Evolutionary conservation across 225 moss, liverwort and hornwort genomes (phyloP).

Genomic region (Polytrichum formosum): DNA sequence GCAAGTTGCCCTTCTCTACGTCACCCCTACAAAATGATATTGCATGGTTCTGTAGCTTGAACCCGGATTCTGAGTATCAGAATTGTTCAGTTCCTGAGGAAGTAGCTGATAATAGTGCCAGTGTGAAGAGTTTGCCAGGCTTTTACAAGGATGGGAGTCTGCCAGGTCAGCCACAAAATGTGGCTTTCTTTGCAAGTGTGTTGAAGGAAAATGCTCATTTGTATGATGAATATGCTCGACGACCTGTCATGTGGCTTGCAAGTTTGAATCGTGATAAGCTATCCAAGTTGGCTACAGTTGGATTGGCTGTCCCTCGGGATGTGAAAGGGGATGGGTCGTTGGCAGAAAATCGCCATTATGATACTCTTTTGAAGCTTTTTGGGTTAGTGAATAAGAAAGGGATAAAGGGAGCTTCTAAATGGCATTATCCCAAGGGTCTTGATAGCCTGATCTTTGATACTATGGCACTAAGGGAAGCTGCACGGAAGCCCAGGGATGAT

Average conservation of each 20-base stretch:
- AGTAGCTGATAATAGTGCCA: conserved; percentile 49
- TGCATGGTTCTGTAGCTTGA: conserved; percentile 98
- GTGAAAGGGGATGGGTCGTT: conserved; percentile 54
- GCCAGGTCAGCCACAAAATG: conserved; percentile 64
- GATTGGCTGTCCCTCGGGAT: conserved; percentile 72
- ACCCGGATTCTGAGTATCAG: conserved; percentile 68
- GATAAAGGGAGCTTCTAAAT: conserved; percentile 61
- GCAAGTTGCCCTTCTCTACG: conserved; percentile 68
- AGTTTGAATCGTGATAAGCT: conserved; percentile 57
- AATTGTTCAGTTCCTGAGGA: conserved; percentile 75
- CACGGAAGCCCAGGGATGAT: conserved; percentile 79
- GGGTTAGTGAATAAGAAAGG: conserved; percentile 70
- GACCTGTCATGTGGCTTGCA: conserved; percentile 73
- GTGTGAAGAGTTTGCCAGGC: conserved; percentile 81
- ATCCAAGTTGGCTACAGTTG: conserved; percentile 61
- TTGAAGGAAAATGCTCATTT: conserved; percentile 73
- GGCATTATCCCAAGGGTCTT: conserved; percentile 84
- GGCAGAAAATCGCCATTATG: conserved; percentile 57
- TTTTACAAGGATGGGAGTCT: conserved; percentile 57
- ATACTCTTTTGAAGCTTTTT: conserved; percentile 63
- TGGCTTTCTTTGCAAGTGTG: conserved; percentile 75
- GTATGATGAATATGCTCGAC: conserved; percentile 53
- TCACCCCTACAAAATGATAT: conserved; percentile 53
- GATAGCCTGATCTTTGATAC: conserved; percentile 71
- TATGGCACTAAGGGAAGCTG: conserved; percentile 68